Evolutionary conservation across 805 yeast species (phyloP), one percentile per base, ranked within the genome.

Genomic region (Citeromyces matritensis): DNA sequence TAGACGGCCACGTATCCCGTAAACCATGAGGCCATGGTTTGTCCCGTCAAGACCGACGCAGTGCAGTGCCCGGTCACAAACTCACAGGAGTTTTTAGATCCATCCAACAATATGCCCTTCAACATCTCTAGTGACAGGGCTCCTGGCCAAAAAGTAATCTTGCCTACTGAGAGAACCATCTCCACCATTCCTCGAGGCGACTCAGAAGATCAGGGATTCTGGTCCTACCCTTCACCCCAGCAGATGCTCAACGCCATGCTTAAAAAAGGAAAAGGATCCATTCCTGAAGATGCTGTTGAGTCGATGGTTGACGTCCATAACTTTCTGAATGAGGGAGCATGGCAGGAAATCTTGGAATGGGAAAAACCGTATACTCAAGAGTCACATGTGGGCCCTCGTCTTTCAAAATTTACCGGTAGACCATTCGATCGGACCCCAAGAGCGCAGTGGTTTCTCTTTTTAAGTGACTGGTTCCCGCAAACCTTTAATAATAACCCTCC

Each of bases 171-270:
- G 27, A 71, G 95, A 42, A 79, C 94, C 2, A 53, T 75, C 25
- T 83, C 95, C 10, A 57, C 83, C 2, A 91, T 91, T 33, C 98
- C 98, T 13, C 68, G 83, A 39, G 97, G 97, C 19, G 69, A 61
- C 19, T 48, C 49, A 9, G 61, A 58, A 2, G 63, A 58, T 7
- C 73, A 72, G 37, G 94, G 94, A 2, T 72, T 76, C 30, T 91
- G 99, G 99, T 98, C 91, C 55, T 91, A 91, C 49, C 99, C 99
- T 2, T 83, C 95, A 2, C 98, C 99, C 1, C 98, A 91, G 55
- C 99, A 91, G 51, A 91, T 91, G 99, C 74, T 85, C 41, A 86
- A 88, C 47, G 99, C 99, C 9, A 88, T 91, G 97, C 58, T 85
- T 17, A 73, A 88, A 40, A 91, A 91, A 58, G 95, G 95, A 13